A percentile compares a stretch with the other conserved stretches of the same genome.
Conservation (phyloP, 1,139 yeast genomes). For the Pichia sp. region DNA sequence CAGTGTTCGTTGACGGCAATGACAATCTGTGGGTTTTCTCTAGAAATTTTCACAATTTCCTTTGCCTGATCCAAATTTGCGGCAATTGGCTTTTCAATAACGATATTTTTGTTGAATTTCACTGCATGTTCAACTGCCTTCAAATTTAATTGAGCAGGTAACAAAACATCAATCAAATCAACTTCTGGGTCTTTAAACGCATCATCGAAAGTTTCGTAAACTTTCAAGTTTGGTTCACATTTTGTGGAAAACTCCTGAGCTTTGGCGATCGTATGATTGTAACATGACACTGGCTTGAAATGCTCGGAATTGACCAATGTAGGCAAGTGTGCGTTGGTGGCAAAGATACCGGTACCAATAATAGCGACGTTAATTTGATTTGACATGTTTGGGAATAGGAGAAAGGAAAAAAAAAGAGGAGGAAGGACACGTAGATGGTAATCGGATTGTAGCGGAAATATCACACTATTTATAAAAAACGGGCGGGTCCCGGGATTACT, state of each 20-base stretch:
- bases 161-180: constrained; percentile 72
- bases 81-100: constrained; percentile 87
- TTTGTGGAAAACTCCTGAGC: constrained; percentile 71
- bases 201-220: constrained; percentile 58
- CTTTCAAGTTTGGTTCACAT: constrained; percentile 47
- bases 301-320: constrained; percentile 42
- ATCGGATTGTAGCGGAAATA: too few species aligned
- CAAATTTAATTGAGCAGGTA: constrained; percentile 77
- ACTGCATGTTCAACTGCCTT: constrained; percentile 59
- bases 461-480: too few species aligned
- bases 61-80: constrained; percentile 74
- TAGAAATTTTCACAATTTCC: constrained; percentile 62
- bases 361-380: constrained; percentile 52
- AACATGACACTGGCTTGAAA: constrained; percentile 51
- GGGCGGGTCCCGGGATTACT: too few species aligned
- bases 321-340: constrained; percentile 76
- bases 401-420: too few species aligned
- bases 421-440: too few species aligned
- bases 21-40: constrained; percentile 41
- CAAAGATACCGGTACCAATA: constrained; percentile 90
- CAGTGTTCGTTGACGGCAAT: constrained; percentile 79
- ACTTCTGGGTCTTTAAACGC: constrained; percentile 55
- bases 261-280: constrained; percentile 74
- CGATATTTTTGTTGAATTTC: constrained; percentile 64
- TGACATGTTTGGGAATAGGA: too few species aligned